Evolutionary conservation across 2,329 filamentous ascomycete genomes (phyloP), one percentile per base, ranked within the genome.

Genomic region (Didymella lethalis): DNA sequence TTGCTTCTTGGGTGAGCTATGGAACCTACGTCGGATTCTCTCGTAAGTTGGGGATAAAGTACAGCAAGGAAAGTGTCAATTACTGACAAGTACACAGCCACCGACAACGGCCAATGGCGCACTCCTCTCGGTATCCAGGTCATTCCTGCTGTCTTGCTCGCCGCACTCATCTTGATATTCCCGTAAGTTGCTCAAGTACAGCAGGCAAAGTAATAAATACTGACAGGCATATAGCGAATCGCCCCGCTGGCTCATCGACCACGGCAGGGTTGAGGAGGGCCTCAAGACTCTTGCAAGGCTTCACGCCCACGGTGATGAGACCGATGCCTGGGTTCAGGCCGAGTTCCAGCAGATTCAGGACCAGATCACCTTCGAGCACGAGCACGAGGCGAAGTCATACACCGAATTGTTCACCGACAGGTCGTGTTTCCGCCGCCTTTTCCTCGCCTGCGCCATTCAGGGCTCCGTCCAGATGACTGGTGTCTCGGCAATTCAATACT

Each of bases 391-490:
- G 6, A 89, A 90, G 76, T 89, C 86, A 2, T 91, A 91, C 75
- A 62, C 74, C 6, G 90, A 93, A 69, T 82, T 93, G 0, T 90
- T 92, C 77, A 86, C 72, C 11, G 84, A 85, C 67, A 83, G 80
- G 69, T 87, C 88, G 1, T 87, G 84, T 34, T 90, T 92, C 81
- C 88, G 90, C 29, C 85, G 90, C 16, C 81, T 93, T 6, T 87
- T 92, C 72, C 81, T 93, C 10, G 88, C 88, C 32, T 86, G 84
- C 66, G 83, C 89, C 0, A 78, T 92, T 1, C 90, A 93, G 73
- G 90, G 87, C 0, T 86, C 85, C 0, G 82, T 88, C 2, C 90
- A 93, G 73, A 91, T 93, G 88, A 93, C 90, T 0, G 90, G 90
- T 64, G 77, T 77, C 20, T 73, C 68, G 4, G 75, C 76, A 0